Percentiles rank a stretch among this genome's conserved stretches.
Conservation (phyloP, 192 early-diverging fungal species). For the Radiomyces spectabilis region DNA sequence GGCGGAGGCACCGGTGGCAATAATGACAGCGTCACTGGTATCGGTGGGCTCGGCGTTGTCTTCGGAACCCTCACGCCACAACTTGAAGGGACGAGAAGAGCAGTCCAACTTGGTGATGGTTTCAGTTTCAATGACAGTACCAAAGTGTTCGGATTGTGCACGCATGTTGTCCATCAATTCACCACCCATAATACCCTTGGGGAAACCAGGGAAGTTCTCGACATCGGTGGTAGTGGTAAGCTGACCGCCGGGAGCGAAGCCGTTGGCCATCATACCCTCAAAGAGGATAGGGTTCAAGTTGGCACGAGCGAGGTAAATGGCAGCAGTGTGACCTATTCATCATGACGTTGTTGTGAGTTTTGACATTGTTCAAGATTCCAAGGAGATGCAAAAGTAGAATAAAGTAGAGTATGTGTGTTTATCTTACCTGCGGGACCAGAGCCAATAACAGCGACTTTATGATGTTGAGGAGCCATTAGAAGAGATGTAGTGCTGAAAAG, state of each 20-base stretch:
- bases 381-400: background rate
- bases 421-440: slow-evolving; percentile 81
- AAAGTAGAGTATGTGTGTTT: background rate
- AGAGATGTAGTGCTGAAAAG: background rate
- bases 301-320: slow-evolving; percentile 92
- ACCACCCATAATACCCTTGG: slow-evolving; percentile 78
- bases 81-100: slow-evolving; percentile 70
- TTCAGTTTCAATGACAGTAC: slow-evolving; percentile 84
- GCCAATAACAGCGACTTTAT: slow-evolving; percentile 70
- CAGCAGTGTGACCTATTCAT: slow-evolving; percentile 77
- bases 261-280: slow-evolving; percentile 95
- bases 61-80: slow-evolving; percentile 81
- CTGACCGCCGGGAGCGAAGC: slow-evolving; percentile 54
- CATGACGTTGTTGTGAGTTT: background rate
- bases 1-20: slow-evolving; percentile 99
- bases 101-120: slow-evolving; percentile 87
- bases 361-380: background rate
- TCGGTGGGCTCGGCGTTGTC: slow-evolving; percentile 61
- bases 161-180: slow-evolving; percentile 85
- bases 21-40: slow-evolving; percentile 77
- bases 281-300: slow-evolving; percentile 90
- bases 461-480: slow-evolving; percentile 31
- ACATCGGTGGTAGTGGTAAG: slow-evolving; percentile 96
- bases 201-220: slow-evolving; percentile 95
- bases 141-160: slow-evolving; percentile 79